Evolutionary conservation across 2,329 filamentous ascomycete genomes (phyloP), one percentile per base, ranked within the genome.

Genomic region (Ceratocystis cacaofunesta): DNA sequence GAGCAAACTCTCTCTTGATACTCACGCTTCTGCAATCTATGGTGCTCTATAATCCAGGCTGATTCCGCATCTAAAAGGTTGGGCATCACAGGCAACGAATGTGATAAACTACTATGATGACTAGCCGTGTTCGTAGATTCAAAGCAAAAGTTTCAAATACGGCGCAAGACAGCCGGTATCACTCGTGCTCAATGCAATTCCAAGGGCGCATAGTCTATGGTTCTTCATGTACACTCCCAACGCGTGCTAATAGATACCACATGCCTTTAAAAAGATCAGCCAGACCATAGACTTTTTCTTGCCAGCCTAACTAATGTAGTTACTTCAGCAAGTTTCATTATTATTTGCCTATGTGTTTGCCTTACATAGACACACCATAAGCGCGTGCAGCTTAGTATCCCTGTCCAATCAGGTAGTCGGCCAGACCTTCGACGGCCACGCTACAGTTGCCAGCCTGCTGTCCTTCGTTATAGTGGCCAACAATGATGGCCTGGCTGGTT

Each of bases 401-500:
- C 69, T 83, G 79, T 71, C 84, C 82, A 75, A 89, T 85, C 69
- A 96, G 84, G 80, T 97, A 96, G 76, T 95, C 89, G 72, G 84
- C 90, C 69, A 99, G 82, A 72, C 85, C 81, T 79, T 92, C 89
- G 70, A 95, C 88, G 62, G 88, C 89, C 74, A 83, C 83, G 71
- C 86, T 86, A 69, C 90, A 86, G 75, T 87, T 86, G 74, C 89
- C 86, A 63, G 88, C 89, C 75, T 88, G 81, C 70, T 86, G 78
- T 68, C 75, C 75, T 75, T 95, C 90, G 70, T 80, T 81, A 81
- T 97, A 90, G 80, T 96, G 90, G 71, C 85, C 88, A 74, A 99
- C 78, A 74, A 99, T 84, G 75, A 97, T 86, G 71, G 91, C 90
- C 78, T 95, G 87, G 73, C 82, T 86, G 72, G 92, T 95, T 82